Base-by-base conservation (phyloP, 2,329 filamentous ascomycete species). In the Hymenoscyphus fructigenus region DNA sequence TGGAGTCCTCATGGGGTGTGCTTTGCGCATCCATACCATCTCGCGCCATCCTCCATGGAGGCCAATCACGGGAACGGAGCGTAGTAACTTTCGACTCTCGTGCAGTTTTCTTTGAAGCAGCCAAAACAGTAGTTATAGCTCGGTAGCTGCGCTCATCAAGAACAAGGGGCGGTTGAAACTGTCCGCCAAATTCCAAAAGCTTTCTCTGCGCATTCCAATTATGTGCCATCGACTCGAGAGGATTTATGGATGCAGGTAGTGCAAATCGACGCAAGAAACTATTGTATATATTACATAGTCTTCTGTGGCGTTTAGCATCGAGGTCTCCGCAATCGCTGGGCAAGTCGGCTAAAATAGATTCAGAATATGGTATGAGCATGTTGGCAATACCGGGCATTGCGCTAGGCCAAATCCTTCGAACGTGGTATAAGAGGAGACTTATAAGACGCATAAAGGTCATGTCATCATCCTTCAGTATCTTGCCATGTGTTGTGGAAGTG, bases 11-110 rank as follows among this genome's bases (percentile, higher is more conserved):
- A 56, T 84, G 80, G 0, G 77, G 77, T 5, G 79, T 78, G 60
- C 80, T 79, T 60, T 77, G 79, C 68, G 86, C 86, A 71, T 89
- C 87, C 66, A 85, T 82, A 1, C 86, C 86, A 70, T 89, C 84
- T 64, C 83, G 81, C 12, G 83, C 79, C 44, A 80, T 78, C 62
- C 85, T 77, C 75, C 87, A 88, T 0, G 87, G 87, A 10, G 87
- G 87, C 87, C 86, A 89, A 1, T 80, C 80, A 59, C 81, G 78
- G 1, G 78, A 77, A 63, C 85, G 80, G 32, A 84, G 81, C 23
- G 75, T 68, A 1, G 83, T 80, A 36, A 80, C 81, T 38, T 79
- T 80, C 15, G 74, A 76, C 73, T 89, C 87, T 5, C 75, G 76
- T 6, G 76, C 72, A 9, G 82, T 83, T 70, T 87, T 88, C 55